Conservation (phyloP, 345 rosid species). For the Salix arbutifolia region DNA sequence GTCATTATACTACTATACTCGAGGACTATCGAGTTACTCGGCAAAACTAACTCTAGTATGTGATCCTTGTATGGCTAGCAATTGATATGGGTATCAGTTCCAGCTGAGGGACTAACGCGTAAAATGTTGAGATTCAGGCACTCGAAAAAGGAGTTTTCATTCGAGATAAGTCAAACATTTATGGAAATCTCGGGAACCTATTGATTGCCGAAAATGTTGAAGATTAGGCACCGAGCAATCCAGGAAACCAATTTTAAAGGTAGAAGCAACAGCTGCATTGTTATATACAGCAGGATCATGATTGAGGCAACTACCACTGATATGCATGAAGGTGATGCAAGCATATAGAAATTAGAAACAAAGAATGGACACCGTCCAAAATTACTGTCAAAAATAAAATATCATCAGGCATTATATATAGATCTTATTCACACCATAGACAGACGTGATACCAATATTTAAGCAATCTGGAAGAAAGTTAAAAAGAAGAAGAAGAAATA, state of each 20-base stretch:
- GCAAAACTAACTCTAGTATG: background rate
- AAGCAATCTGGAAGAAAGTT: slow-evolving; percentile 6
- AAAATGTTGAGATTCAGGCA: background rate
- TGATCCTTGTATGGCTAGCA: background rate
- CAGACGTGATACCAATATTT: slow-evolving; percentile 19
- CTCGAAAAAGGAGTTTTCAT: background rate
- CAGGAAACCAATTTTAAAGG: slow-evolving; percentile 7
- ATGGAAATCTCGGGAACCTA: background rate
- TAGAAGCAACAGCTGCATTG: slow-evolving; percentile 5
- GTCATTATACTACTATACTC: too few species aligned
- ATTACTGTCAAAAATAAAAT: background rate
- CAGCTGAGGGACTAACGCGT: background rate
- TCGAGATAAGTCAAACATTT: background rate
- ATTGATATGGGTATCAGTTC: background rate
- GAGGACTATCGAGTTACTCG: too few species aligned
- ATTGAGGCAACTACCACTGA: background rate
- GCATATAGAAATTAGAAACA: background rate
- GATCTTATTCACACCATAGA: slow-evolving; percentile 1
- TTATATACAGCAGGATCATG: background rate
- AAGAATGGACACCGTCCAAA: background rate
- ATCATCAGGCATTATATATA: background rate
- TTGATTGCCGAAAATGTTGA: background rate
- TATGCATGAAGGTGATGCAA: background rate
- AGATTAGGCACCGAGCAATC: background rate
- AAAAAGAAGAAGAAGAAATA: background rate